These are phyloP conservation scores for Lactarius vividus DNA, from an alignment of 768 basidiomycete species.

Conservation along the genomic window DNA sequence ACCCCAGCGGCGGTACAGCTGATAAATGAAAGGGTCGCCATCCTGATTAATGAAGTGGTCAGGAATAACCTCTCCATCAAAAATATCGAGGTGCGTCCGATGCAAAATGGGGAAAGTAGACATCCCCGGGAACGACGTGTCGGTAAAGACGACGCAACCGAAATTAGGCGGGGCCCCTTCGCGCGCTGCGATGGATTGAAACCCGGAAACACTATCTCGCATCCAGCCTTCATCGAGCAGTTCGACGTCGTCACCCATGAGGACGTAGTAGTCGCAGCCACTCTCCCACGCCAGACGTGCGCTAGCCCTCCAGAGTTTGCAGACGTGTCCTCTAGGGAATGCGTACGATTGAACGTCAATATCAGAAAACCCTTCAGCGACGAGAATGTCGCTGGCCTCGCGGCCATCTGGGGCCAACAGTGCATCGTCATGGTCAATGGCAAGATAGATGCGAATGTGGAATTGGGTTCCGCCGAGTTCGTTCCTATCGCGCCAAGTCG, in stretches of 20 bases:
- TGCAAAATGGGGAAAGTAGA: slow-evolving; percentile 60
- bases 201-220: slow-evolving; percentile 40
- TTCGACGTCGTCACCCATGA: slow-evolving; percentile 56
- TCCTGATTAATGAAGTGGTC: slow-evolving; percentile 57
- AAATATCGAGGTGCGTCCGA: slow-evolving; percentile 54
- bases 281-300: slow-evolving; percentile 49
- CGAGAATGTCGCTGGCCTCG: slow-evolving; percentile 40
- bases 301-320: slow-evolving; percentile 52
- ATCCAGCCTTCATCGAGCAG: slow-evolving; percentile 54
- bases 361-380: slow-evolving; percentile 38
- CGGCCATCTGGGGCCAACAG: slow-evolving; percentile 37
- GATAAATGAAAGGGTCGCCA: slow-evolving; percentile 56
- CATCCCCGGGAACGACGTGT: slow-evolving; percentile 55
- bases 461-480: slow-evolving; percentile 36
- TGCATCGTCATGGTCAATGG: slow-evolving; percentile 49
- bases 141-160: slow-evolving; percentile 58
- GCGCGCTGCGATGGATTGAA: slow-evolving; percentile 35
- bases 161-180: slow-evolving; percentile 43
- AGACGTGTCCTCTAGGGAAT: slow-evolving; percentile 47
- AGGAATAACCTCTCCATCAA: slow-evolving; percentile 49
- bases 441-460: slow-evolving; percentile 47
- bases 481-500: slow-evolving; percentile 46
- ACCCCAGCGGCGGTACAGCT: slow-evolving; percentile 57
- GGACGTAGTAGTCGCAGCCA: slow-evolving; percentile 47
- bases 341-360: slow-evolving; percentile 39